Evolutionary conservation across 2,329 filamentous ascomycete genomes (phyloP), one percentile per base, ranked within the genome.

Genomic region (Fusarium miscanthi): DNA sequence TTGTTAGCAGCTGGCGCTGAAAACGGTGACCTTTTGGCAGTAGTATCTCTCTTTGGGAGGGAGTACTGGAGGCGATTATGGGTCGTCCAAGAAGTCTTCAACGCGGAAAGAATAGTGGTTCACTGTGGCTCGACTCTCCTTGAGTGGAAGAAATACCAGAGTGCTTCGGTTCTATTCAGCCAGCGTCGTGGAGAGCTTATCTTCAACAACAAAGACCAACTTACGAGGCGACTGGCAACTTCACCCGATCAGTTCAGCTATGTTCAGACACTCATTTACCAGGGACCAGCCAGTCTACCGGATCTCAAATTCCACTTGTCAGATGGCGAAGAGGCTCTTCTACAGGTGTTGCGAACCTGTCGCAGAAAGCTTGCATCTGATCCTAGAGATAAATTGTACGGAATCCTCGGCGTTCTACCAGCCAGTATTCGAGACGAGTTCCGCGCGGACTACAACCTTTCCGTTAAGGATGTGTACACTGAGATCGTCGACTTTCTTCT

Each of bases 61-160:
- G 58, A 64, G 4, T 72, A 72, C 33, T 72, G 69, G 69, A 59
- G 54, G 38, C 59, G 69, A 30, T 25, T 72, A 0, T 72, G 69
- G 69, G 59, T 45, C 10, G 52, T 64, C 7, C 69, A 72, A n/a
- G 69, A 72, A 8, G 45, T 72, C 3, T 72, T 69, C 21, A 57
- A 72, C 4, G 69, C 69, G 3, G 59, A 56, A 17, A 14, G 46
- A 1, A 60, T 72, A 4, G 30, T 30, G 21, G 63, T 72, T 8
- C 56, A 72, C 6, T 72, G 69, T 14, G 69, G 69, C 14, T 21
- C 38, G 10, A 49, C 63, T 1, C 40, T 40, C 1, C 53, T 72
- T 0, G 45, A 65, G 10, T 72, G 69, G 69, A 38, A 35, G 25
- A 38, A 43, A 16, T 72, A 72, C 5, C 58, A 53, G 10, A 19